Percentiles rank a stretch among this genome's conserved stretches.
Evolutionary conservation across 2,329 filamentous ascomycete genomes (phyloP).

Genomic region (Pyrenophora tritici-repentis): DNA sequence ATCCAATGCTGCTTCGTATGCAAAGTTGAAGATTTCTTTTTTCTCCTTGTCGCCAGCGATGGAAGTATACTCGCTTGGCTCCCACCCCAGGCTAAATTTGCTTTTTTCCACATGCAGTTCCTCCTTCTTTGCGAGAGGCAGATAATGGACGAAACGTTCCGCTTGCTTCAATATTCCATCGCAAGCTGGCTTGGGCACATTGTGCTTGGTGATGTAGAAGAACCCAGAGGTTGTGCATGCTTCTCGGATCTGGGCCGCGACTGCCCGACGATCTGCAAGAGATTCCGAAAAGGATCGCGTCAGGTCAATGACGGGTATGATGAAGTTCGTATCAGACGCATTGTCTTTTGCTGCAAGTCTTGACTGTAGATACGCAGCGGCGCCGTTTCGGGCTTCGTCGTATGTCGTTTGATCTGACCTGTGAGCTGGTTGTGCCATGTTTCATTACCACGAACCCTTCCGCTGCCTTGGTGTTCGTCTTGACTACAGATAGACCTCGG

Average conservation of each 20-base stretch:
- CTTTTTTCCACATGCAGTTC: conserved; percentile 48
- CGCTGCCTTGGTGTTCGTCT: background rate
- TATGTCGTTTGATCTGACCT: conserved; percentile 39
- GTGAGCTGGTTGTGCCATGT: conserved; percentile 35
- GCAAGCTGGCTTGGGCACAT: conserved; percentile 34
- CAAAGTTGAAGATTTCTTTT: conserved; percentile 52
- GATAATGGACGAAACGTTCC: conserved; percentile 43
- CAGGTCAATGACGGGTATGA: conserved; percentile 48
- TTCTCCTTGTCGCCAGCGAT: conserved; percentile 49
- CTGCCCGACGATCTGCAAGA: conserved; percentile 38
- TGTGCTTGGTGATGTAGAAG: conserved; percentile 50
- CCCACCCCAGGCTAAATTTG: conserved; percentile 49
- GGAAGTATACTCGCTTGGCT: conserved; percentile 49
- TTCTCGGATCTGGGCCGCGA: conserved; percentile 47
- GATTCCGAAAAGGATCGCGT: conserved; percentile 42
- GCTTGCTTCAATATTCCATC: conserved; percentile 45
- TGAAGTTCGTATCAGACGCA: conserved; percentile 30
- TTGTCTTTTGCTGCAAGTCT: conserved; percentile 29
- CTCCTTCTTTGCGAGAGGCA: conserved; percentile 44
- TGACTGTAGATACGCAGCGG: conserved; percentile 45
- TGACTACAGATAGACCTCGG: background rate
- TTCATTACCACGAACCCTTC: too few species aligned
- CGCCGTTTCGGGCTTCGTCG: conserved; percentile 42
- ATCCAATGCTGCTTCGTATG: conserved; percentile 50
- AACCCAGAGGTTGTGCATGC: conserved; percentile 50